Conservation (phyloP, 352 stramenopile genomes). For the Phytopythium cucurbitacearum region DNA sequence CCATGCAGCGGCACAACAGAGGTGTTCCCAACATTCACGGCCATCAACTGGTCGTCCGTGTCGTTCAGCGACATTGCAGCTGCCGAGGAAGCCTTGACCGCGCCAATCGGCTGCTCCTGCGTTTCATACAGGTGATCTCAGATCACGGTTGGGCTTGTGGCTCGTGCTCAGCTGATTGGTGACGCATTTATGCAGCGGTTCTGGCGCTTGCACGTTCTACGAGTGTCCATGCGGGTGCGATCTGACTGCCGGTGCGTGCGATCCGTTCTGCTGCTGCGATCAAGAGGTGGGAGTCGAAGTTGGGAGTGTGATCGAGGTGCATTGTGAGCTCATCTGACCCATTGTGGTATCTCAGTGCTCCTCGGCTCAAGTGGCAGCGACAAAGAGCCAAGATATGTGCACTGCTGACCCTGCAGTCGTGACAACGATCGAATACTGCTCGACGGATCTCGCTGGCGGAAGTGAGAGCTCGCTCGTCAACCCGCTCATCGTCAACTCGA, state of each 20-base stretch:
- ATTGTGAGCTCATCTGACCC: no score
- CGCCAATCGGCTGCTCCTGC: conserved; percentile 39
- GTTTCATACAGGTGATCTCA: conserved; percentile 15
- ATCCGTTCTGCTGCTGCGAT: conserved; percentile 50
- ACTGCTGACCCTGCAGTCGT: not conserved
- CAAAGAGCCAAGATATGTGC: conserved; percentile 19
- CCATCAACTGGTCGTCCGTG: conserved; percentile 48
- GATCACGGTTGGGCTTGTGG: no score
- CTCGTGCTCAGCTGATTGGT: not conserved
- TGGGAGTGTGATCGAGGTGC: no score
- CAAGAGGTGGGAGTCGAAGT: conserved; percentile 14
- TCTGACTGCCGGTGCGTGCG: conserved; percentile 36
- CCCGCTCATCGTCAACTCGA: conserved; percentile 33
- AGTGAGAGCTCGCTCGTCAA: conserved; percentile 20
- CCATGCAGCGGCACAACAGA: not conserved
- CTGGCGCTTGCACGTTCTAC: conserved; percentile 25
- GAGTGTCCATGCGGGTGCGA: conserved; percentile 41
- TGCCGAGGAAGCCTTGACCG: conserved; percentile 13
- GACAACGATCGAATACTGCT: conserved; percentile 36
- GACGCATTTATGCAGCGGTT: conserved; percentile 2
- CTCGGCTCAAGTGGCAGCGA: conserved; percentile 12
- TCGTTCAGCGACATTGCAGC: conserved; percentile 18
- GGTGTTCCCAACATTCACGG: conserved; percentile 13
- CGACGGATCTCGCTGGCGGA: conserved; percentile 22
- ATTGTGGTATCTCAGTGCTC: conserved; percentile 19